Conservation (phyloP, 352 stramenopile genomes). For the Pythium volutum region DNA sequence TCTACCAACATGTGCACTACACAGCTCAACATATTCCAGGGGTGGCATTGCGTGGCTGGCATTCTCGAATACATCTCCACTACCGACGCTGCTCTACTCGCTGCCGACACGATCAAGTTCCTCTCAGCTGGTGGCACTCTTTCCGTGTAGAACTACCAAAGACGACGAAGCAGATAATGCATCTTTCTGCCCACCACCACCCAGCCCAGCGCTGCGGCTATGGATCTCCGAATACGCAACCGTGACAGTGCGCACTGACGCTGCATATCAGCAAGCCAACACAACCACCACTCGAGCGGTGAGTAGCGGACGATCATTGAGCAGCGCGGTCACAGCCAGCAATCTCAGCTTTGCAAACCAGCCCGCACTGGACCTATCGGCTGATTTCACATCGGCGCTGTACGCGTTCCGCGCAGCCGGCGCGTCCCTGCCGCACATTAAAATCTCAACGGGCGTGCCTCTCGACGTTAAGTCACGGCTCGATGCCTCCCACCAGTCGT, state of each 20-base stretch:
- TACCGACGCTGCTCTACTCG: neutral
- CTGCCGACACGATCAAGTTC: neutral
- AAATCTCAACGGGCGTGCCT: neutral
- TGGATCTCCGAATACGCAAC: neutral
- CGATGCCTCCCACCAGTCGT: slow-evolving; percentile 3
- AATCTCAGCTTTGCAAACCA: neutral
- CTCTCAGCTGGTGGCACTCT: neutral
- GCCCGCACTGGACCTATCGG: neutral
- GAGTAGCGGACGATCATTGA: too few species aligned
- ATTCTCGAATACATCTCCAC: neutral
- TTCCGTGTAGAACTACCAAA: neutral
- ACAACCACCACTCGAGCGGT: too few species aligned
- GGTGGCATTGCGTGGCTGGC: neutral
- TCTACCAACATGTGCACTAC: neutral
- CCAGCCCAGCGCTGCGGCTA: neutral
- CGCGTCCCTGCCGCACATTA: neutral
- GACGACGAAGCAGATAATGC: neutral
- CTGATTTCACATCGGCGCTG: slow-evolving; percentile 6
- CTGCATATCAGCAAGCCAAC: neutral
- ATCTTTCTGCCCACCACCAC: neutral
- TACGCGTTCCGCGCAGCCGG: neutral
- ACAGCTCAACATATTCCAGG: neutral
- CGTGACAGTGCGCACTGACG: neutral
- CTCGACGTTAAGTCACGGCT: slow-evolving; percentile 5
- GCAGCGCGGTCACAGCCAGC: neutral